These are phyloP conservation scores for Leishmania tarentolae DNA, from an alignment of 208 protist species.

Conservation along the genomic window DNA sequence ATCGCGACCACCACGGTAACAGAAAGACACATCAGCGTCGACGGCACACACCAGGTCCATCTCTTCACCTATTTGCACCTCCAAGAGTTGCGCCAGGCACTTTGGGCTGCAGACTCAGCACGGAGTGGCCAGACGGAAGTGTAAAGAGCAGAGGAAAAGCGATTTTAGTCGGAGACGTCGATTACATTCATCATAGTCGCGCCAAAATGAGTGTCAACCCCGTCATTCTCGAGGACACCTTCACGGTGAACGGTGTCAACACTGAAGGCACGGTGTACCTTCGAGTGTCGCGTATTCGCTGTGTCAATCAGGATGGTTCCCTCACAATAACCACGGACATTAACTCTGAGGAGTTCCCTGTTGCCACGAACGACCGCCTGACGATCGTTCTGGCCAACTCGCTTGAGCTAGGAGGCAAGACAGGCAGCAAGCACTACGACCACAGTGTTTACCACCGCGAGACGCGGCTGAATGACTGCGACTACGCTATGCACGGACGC, in stretches of 20 bases:
- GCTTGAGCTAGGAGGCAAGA: constrained; percentile 86
- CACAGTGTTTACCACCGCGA: constrained; percentile 89
- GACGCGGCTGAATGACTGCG: constrained; percentile 94
- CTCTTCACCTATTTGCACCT: background rate
- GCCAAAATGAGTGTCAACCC: constrained; percentile 58
- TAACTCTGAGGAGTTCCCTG: constrained; percentile 96
- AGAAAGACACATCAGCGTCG: background rate
- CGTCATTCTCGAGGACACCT: constrained; percentile 91
- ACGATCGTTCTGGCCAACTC: constrained; percentile 94
- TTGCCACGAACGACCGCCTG: constrained; percentile 91
- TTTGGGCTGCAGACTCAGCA: background rate
- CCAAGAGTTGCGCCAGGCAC: background rate
- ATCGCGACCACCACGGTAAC: background rate
- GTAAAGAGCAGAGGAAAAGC: background rate
- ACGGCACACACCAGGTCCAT: background rate
- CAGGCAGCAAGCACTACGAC: constrained; percentile 86
- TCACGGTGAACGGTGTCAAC: constrained; percentile 82
- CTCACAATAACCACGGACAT: constrained; percentile 91
- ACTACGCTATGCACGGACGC: constrained; percentile 98
- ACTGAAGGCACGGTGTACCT: constrained; percentile 81
- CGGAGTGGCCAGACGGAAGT: background rate
- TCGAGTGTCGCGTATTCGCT: constrained; percentile 86
- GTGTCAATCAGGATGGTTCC: constrained; percentile 74
- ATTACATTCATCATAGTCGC: constrained; percentile 4
- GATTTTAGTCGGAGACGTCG: background rate